A percentile compares a stretch with the other conserved stretches of the same genome.
These are phyloP conservation scores for Elongisporangium prolatum DNA, from an alignment of 352 stramenopile genomes.

Conservation along the genomic window DNA sequence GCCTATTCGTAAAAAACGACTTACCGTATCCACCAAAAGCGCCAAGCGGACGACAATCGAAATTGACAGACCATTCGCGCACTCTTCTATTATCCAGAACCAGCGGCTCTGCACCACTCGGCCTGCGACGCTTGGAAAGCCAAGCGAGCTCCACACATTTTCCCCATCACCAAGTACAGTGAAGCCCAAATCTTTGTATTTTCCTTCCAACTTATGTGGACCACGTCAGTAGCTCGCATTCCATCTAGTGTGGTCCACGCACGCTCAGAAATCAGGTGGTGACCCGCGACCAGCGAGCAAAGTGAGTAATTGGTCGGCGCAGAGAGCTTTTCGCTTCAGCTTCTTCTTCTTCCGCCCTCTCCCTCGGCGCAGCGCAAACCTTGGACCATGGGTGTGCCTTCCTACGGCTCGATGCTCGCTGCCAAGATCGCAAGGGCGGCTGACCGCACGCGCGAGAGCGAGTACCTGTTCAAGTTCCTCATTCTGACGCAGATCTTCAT, in stretches of 20 bases:
- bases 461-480: constrained; percentile 85
- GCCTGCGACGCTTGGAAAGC: neutral
- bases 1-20: neutral
- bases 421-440: constrained; percentile 12
- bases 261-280: neutral
- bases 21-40: neutral
- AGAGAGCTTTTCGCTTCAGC: constrained; percentile 1
- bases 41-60: neutral
- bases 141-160: neutral
- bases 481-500: constrained; percentile 83
- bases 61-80: neutral
- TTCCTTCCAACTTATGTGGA: neutral
- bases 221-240: neutral
- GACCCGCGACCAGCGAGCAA: neutral
- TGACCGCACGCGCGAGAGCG: constrained; percentile 15
- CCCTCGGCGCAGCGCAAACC: neutral
- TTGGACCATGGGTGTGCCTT: constrained; percentile 1
- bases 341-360: constrained; percentile 1
- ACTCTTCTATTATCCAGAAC: neutral
- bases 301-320: neutral
- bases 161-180: neutral
- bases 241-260: neutral
- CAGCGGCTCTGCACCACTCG: neutral
- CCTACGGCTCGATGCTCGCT: constrained; percentile 21
- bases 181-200: neutral